Evolutionary conservation across 148 eudicot species (phyloP).

Genomic region (Chenopodium formosanum): DNA sequence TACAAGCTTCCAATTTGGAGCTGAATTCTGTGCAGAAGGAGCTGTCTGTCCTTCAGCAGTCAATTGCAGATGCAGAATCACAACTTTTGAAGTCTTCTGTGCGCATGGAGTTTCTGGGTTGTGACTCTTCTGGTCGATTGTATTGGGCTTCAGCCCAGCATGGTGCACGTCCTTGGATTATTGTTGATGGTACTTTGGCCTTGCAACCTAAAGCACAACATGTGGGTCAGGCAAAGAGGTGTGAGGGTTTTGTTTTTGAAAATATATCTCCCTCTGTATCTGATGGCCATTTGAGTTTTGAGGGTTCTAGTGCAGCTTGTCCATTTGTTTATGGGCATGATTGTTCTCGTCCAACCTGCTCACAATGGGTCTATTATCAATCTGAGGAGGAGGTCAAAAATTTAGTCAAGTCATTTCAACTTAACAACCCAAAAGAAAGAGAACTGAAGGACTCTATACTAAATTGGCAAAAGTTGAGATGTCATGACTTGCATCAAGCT

Average conservation of each 20-base stretch:
- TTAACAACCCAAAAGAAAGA: conserved; percentile 46
- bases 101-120: conserved; percentile 63
- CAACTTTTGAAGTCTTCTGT: conserved; percentile 54
- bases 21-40: conserved; percentile 38
- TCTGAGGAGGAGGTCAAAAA: conserved; percentile 48
- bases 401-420: conserved; percentile 45
- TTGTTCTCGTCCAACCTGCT: conserved; percentile 22
- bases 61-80: conserved; percentile 38
- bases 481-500: conserved; percentile 32
- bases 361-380: conserved; percentile 52
- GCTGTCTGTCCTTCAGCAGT: conserved; percentile 38
- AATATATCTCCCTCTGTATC: conserved; percentile 12
- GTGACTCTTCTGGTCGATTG: conserved; percentile 51
- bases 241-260: conserved; percentile 6
- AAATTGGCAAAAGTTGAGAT: conserved; percentile 43
- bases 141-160: conserved; percentile 53
- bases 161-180: conserved; percentile 38
- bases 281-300: conserved; percentile 18
- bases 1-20: conserved; percentile 31
- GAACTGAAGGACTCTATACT: conserved; percentile 52
- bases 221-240: conserved; percentile 3
- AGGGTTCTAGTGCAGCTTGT: conserved; percentile 37
- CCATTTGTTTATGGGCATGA: conserved; percentile 32
- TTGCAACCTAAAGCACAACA: conserved; percentile 26
- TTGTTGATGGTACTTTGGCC: conserved; percentile 41